Base-by-base conservation (phyloP, 2,329 filamentous ascomycete genomes). In the Exophiala viscosa region DNA sequence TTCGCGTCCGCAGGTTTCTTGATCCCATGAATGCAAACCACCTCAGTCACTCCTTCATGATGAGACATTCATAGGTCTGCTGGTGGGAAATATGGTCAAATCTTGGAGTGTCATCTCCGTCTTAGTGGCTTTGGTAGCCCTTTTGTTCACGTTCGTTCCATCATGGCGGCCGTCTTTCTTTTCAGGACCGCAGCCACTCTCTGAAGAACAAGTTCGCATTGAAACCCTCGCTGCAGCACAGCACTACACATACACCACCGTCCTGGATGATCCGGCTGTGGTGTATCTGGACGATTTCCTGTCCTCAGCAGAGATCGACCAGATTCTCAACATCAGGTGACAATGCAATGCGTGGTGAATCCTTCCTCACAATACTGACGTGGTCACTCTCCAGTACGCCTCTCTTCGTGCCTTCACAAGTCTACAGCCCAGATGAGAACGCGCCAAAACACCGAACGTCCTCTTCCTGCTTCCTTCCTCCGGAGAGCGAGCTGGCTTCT, bases 381-480 rank as follows among this genome's bases (percentile, higher is more conserved):
- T n/a, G 18, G 20, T 14, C n/a, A 23, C 6, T 20, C 2, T 28
- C n/a, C 20, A 42, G 40, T 28, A 28, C 40, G 18, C 40, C 40
- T 28, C 40, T 31, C 9, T 42, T 42, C 14, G 40, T 42, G n/a
- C 40, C 40, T 42, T 42, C 40, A n/a, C 40, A 42, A 28, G 40
- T 42, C 9, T 42, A 42, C 14, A 42, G 40, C 40, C 40, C 40
- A 42, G 40, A 42, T 14, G 20, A 42, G 5, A 42, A 9, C 3
- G 40, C 40, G 20, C 40, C 40, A 13, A 42, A 42, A 23, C 40
- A 42, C 40, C 40, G 40, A n/a, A 42, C 40, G 17, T 42, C 40
- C 9, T 42, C 40, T 14, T 42, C 40, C 9, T 42, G 40, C 20
- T 23, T 42, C n/a, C 40, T 42, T 17, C 40, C 40, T 31, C 9